Evolutionary conservation across 345 rosid genomes (phyloP), one percentile per base, ranked within the genome.

Genomic region (Cardamine occulta): DNA sequence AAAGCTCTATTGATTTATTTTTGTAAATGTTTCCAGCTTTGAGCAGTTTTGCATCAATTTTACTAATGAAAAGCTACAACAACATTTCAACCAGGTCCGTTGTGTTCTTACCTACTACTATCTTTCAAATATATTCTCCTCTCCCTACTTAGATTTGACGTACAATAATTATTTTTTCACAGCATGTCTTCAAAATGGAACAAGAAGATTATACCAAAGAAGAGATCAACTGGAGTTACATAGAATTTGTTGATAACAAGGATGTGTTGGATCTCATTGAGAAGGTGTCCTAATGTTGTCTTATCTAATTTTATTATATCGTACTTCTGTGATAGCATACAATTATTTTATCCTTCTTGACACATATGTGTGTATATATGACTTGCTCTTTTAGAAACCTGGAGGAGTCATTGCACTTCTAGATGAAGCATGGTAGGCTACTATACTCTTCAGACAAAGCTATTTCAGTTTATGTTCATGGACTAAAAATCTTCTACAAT

Each of bases 111-210:
- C 44, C 23, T 47, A 49, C n/a, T 66, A 57, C 15, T 68, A 29
- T 51, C 21, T 64, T 64, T 51, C n/a, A 2, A 17, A 28, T 48
- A 31, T 15, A 2, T 44, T 7, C 66, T 58, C n/a, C 13, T 75
- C 59, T 29, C 40, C 53, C 34, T 75, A 63, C 51, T 51, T 64
- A 28, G 21, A 12, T 39, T 73, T 68, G 57, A 73, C 63, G 56
- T 60, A 69, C 74, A 58, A 45, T 64, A 39, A 51, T 76, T 81
- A 37, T 68, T 26, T 72, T 15, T 62, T 73, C 82, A 78, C 94
- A 95, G 98, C 97, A 95, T 77, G 99, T 95, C 75, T 95, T 95
- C 80, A 95, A 95, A 86, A 95, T 90, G 99, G 99, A 95, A 80
- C 99, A 95, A 80, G 98, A 95, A 80, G 99, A 95, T 73, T 95